phyloP scores from a whole-genome alignment of 345 rosid species.

The Melastoma malabathricum region DNA sequence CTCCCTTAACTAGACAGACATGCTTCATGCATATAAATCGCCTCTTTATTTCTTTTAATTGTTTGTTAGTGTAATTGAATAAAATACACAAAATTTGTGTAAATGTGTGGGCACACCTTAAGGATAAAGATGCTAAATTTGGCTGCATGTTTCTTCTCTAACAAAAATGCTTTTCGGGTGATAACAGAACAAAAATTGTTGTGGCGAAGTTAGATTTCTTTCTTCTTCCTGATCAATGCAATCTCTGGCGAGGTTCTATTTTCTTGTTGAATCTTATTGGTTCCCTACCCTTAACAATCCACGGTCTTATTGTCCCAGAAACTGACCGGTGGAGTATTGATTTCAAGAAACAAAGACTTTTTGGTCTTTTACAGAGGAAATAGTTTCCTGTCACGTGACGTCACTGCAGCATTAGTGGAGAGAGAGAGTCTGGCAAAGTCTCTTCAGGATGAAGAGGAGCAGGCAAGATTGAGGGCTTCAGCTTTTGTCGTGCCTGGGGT shows the following conservation, averaged over 20 bases:
- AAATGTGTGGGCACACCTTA: no score
- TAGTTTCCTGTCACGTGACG: slow-evolving; percentile 58
- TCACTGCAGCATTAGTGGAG: slow-evolving; percentile 67
- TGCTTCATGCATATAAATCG: no score
- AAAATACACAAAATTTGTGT: no score
- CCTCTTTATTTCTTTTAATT: no score
- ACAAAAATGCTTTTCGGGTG: neutral
- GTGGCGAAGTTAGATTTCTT: neutral
- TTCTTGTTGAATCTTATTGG: neutral
- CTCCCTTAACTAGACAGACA: no score
- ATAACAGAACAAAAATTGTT: neutral
- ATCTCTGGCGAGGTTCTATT: no score
- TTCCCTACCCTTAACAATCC: slow-evolving; percentile 6
- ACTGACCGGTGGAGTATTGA: slow-evolving; percentile 78
- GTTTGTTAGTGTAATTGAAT: no score
- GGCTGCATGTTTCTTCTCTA: neutral
- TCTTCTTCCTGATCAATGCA: no score
- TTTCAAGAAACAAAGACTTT: slow-evolving; percentile 81
- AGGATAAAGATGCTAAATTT: neutral
- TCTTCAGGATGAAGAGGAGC: slow-evolving; percentile 74
- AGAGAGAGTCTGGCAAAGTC: slow-evolving; percentile 59
- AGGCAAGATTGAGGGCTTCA: slow-evolving; percentile 61
- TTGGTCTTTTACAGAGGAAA: slow-evolving; percentile 94
- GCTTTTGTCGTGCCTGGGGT: slow-evolving; percentile 31
- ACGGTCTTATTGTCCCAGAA: slow-evolving; percentile 37